These are phyloP conservation scores for Camptophora hylomeconis DNA, from an alignment of 2,329 filamentous ascomycete species.

Conservation along the genomic window DNA sequence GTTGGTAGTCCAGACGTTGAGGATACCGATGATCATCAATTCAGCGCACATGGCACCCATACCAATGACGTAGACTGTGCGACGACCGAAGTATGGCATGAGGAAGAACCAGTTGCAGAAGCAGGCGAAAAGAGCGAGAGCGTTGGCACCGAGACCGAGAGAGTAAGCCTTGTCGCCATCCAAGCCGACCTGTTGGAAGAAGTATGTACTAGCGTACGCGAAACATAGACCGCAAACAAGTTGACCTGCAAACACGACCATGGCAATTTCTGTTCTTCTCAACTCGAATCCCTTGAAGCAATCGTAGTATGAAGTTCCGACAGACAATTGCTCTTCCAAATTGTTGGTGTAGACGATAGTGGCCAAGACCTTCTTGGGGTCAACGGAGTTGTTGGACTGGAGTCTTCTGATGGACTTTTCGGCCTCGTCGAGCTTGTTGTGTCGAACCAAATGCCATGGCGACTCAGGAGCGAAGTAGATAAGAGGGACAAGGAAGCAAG, in stretches of 20 bases:
- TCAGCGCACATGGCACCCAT: conserved; percentile 65
- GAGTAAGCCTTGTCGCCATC: conserved; percentile 36
- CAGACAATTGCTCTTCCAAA: conserved; percentile 13
- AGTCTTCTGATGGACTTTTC: conserved; percentile 11
- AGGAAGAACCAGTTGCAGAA: conserved; percentile 41
- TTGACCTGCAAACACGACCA: conserved; percentile 52
- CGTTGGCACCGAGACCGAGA: conserved; percentile 51
- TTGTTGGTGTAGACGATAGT: conserved; percentile 27
- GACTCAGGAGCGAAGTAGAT: conserved; percentile 11
- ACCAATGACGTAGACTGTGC: conserved; percentile 60
- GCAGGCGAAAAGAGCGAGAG: conserved; percentile 66
- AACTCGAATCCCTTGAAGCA: conserved; percentile 70
- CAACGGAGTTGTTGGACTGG: conserved; percentile 4
- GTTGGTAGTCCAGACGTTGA: conserved; percentile 16
- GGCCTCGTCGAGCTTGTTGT: conserved; percentile 11
- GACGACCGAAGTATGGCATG: conserved; percentile 52
- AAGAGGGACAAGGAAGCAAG: conserved; percentile 8
- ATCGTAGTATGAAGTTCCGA: conserved; percentile 51
- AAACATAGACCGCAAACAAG: conserved; percentile 51
- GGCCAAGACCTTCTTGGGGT: conserved; percentile 19
- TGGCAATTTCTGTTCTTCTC: conserved; percentile 61
- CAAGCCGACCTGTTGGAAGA: conserved; percentile 42
- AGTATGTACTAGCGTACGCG: conserved; percentile 51
- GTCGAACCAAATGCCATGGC: conserved; percentile 9
- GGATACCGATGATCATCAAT: conserved; percentile 20